These are phyloP conservation scores for Mycosphaerella sp. DNA, from an alignment of 2,329 filamentous ascomycete species.

Conservation along the genomic window DNA sequence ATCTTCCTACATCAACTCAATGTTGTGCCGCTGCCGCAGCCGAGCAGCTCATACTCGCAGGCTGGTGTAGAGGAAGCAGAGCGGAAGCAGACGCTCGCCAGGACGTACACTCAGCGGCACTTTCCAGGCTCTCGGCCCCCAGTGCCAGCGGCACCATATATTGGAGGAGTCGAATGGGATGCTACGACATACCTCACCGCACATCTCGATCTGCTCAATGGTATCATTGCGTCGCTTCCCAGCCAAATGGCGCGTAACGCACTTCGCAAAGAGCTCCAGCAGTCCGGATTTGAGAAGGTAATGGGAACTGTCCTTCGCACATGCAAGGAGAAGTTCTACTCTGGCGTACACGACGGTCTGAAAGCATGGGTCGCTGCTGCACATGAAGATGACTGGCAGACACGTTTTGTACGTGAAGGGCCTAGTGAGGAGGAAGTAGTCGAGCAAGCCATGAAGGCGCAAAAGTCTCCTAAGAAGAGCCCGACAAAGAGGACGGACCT, in stretches of 20 bases:
- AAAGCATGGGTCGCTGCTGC: slow-evolving; percentile 87
- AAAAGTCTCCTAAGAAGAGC: slow-evolving; percentile 37
- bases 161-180: slow-evolving; percentile 97
- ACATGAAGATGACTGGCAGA: slow-evolving; percentile 80
- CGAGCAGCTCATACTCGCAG: slow-evolving; percentile 24
- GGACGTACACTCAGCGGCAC: slow-evolving; percentile 54
- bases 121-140: slow-evolving; percentile 84
- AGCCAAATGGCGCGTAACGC: slow-evolving; percentile 63
- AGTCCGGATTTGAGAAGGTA: slow-evolving; percentile 85
- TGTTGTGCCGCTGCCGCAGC: slow-evolving; percentile 60
- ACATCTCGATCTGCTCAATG: slow-evolving; percentile 88
- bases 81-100: slow-evolving; percentile 20
- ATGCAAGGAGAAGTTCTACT: slow-evolving; percentile 98
- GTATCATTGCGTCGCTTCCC: slow-evolving; percentile 74
- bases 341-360: slow-evolving; percentile 79
- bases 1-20: slow-evolving; percentile 96
- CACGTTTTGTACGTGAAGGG: slow-evolving; percentile 71
- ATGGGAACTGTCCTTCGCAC: slow-evolving; percentile 78
- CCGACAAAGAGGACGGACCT: slow-evolving; percentile 29
- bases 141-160: slow-evolving; percentile 89
- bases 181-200: slow-evolving; percentile 93
- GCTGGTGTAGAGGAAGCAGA: slow-evolving; percentile 18
- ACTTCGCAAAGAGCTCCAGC: slow-evolving; percentile 68
- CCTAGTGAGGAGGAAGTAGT: slow-evolving; percentile 43
- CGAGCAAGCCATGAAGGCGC: slow-evolving; percentile 38